These are phyloP conservation scores for Chimonanthus praecox DNA, from an alignment of 164 flowering plant genomes.

Conservation along the genomic window DNA sequence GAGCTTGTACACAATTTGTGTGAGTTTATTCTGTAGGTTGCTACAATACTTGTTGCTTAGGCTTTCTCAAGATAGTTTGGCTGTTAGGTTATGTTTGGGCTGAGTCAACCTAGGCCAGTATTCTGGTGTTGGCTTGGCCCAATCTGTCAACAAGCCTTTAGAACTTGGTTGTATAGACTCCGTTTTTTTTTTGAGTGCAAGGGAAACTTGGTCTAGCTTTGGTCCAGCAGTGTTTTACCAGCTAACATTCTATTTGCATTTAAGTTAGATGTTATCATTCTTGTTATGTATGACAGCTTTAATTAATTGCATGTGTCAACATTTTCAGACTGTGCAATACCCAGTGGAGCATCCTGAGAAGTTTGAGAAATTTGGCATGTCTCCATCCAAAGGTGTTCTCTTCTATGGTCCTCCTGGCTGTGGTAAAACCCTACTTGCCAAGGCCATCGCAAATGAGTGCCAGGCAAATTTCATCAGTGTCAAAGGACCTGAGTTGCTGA, in stretches of 20 bases:
- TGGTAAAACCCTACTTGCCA: conserved; percentile 68
- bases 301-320: not conserved
- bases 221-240: not conserved
- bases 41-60: not conserved
- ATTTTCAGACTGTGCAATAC: conserved; percentile 61
- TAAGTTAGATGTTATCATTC: too few relatives aligned
- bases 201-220: not conserved
- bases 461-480: conserved; percentile 71
- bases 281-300: not conserved
- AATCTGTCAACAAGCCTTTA: too few relatives aligned
- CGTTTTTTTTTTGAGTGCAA: too few relatives aligned
- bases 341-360: conserved; percentile 82
- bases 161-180: too few relatives aligned
- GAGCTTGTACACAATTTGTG: not conserved
- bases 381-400: conserved; percentile 72
- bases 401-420: conserved; percentile 76
- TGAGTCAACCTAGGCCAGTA: too few relatives aligned
- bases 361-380: conserved; percentile 77
- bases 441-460: conserved; percentile 78
- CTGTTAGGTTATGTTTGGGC: too few relatives aligned
- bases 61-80: too few relatives aligned
- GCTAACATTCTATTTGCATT: not conserved
- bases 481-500: conserved; percentile 65
- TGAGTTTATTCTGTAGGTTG: not conserved
- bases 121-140: too few relatives aligned